Evolutionary conservation across 1,284 basidiomycete species (phyloP).

Genomic region (Stereum hirsutum): DNA sequence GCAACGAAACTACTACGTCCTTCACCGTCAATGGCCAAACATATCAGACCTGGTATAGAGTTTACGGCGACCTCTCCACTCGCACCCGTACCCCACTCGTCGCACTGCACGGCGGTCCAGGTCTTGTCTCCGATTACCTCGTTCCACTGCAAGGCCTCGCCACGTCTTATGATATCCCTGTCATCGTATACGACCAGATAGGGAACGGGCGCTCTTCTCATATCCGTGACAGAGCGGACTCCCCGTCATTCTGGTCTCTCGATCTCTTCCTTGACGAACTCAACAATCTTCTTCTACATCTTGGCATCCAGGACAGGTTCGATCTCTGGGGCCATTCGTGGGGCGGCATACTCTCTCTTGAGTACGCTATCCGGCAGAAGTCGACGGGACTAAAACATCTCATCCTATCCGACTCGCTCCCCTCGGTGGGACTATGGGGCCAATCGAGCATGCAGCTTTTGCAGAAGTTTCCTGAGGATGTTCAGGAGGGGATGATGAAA

Average conservation of each 20-base stretch:
- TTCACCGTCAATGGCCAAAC: not conserved
- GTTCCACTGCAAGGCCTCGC: constrained; percentile 17
- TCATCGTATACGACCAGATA: constrained; percentile 26
- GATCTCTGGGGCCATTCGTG: constrained; percentile 23
- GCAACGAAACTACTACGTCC: too few relatives aligned
- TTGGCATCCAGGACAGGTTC: constrained; percentile 16
- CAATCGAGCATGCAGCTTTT: constrained; percentile 12
- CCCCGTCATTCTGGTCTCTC: constrained; percentile 19
- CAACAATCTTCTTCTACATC: constrained; percentile 18
- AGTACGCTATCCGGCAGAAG: constrained; percentile 15
- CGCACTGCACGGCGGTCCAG: constrained; percentile 21
- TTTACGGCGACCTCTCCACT: not conserved
- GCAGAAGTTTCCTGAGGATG: constrained; percentile 14
- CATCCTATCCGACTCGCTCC: constrained; percentile 17
- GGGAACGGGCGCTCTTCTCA: constrained; percentile 22
- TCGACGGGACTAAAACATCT: constrained; percentile 18
- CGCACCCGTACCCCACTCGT: constrained; percentile 13
- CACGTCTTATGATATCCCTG: constrained; percentile 12
- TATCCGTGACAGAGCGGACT: constrained; percentile 16
- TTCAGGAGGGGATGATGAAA: constrained; percentile 13
- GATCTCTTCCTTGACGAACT: constrained; percentile 24
- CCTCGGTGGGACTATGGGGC: constrained; percentile 14
- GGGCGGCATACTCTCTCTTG: constrained; percentile 20
- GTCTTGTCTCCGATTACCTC: constrained; percentile 18
- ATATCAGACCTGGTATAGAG: constrained; percentile 1